Evolutionary conservation across 441 rosid species (phyloP).

Genomic region (Syzygium syzygioides): DNA sequence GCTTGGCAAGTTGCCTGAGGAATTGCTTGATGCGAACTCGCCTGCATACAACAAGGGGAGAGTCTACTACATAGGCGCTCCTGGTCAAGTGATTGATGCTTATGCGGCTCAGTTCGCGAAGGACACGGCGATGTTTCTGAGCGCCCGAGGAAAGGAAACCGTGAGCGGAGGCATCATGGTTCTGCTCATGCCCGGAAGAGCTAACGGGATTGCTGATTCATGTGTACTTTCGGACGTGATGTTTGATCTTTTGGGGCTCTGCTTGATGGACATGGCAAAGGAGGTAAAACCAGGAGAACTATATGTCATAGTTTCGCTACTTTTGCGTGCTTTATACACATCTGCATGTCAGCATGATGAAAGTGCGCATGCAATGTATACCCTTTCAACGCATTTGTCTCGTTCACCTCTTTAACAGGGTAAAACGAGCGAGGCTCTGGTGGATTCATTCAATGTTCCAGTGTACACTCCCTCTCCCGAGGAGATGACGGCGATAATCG

Average conservation of each 20-base stretch:
- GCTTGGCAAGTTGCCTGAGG: conserved; percentile 25
- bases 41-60: conserved; percentile 31
- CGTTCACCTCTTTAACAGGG: neutral
- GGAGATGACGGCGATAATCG: neutral
- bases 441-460: conserved; percentile 8
- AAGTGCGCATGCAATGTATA: neutral
- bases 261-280: conserved; percentile 23
- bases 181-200: conserved; percentile 15
- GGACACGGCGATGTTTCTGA: conserved; percentile 22
- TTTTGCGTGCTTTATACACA: neutral
- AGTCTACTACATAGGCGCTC: conserved; percentile 25
- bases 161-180: conserved; percentile 34
- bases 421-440: neutral
- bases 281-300: conserved; percentile 3
- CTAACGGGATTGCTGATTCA: conserved; percentile 11
- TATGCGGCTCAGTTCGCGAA: conserved; percentile 20
- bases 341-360: neutral
- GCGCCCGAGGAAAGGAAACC: conserved; percentile 26
- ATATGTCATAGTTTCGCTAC: neutral
- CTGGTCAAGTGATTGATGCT: conserved; percentile 15
- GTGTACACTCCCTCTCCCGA: neutral
- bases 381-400: too few species aligned
- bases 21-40: conserved; percentile 13
- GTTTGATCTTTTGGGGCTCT: conserved; percentile 13
- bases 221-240: conserved; percentile 12